A percentile compares a stretch with the other conserved stretches of the same genome.
Conservation (phyloP, 306 rosid species). For the Citrullus colocynthis region DNA sequence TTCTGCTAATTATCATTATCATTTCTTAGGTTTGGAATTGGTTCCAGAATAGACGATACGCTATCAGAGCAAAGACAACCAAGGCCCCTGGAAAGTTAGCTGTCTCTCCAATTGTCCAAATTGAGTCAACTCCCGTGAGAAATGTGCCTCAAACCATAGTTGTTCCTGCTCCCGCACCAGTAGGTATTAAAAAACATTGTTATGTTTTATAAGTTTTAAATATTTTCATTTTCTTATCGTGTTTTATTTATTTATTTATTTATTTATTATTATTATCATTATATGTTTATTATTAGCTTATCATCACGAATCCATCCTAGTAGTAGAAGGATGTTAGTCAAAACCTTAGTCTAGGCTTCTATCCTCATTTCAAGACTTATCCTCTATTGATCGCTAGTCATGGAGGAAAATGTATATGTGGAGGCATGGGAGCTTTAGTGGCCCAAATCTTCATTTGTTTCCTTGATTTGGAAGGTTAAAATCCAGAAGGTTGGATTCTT, state of each 20-base stretch:
- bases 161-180: conserved; percentile 49
- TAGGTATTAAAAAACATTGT: conserved; percentile 34
- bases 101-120: conserved; percentile 62
- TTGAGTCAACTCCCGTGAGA: conserved; percentile 48
- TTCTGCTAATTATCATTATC: not conserved
- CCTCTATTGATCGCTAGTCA: not conserved
- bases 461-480: too few relatives aligned
- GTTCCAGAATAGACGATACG: conserved; percentile 96
- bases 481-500: too few relatives aligned
- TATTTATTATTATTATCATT: not conserved
- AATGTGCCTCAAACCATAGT: conserved; percentile 49
- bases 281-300: not conserved
- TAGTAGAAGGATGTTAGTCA: not conserved
- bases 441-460: not conserved
- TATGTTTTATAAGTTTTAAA: not conserved
- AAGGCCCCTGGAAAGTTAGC: conserved; percentile 72
- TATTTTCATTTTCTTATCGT: not conserved
- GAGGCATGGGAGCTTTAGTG: not conserved
- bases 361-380: not conserved
- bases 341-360: not conserved
- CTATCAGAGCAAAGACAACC: conserved; percentile 70
- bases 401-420: not conserved
- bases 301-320: not conserved
- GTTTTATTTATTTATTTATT: too few relatives aligned
- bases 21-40: conserved; percentile 85